Percentiles rank a stretch among this genome's conserved stretches.
Evolutionary conservation across 805 yeast genomes (phyloP).

Genomic region (Wickerhamiella kurtzmanii): DNA sequence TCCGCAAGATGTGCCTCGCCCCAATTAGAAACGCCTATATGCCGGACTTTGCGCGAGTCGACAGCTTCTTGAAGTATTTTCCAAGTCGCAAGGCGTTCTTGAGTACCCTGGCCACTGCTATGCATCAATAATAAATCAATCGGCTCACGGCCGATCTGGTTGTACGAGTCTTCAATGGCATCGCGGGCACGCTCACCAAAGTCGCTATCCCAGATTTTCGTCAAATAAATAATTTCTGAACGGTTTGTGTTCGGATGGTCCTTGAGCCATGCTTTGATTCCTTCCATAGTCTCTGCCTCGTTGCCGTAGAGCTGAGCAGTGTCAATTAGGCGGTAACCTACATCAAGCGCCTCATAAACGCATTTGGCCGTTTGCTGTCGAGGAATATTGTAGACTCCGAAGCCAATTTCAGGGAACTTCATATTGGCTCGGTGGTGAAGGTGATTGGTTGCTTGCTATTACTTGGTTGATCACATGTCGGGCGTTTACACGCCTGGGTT

Average conservation of each 20-base stretch:
- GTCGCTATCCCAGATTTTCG: conserved; percentile 58
- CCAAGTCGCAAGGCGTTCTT: conserved; percentile 36
- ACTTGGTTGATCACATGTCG: background rate
- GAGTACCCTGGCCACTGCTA: conserved; percentile 28
- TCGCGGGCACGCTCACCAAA: conserved; percentile 42
- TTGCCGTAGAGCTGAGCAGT: conserved; percentile 53
- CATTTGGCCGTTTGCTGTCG: conserved; percentile 21
- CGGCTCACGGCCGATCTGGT: conserved; percentile 35
- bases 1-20: conserved; percentile 45
- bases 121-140: conserved; percentile 60
- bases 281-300: conserved; percentile 42
- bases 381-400: conserved; percentile 19
- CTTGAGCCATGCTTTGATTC: conserved; percentile 10
- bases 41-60: conserved; percentile 34
- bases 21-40: conserved; percentile 54
- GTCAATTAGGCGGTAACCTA: conserved; percentile 66
- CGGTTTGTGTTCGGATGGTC: conserved; percentile 34
- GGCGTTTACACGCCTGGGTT: background rate
- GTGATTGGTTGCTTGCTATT: background rate
- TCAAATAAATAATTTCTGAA: conserved; percentile 37
- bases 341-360: conserved; percentile 42
- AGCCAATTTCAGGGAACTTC: conserved; percentile 17
- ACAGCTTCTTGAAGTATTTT: conserved; percentile 44
- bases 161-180: conserved; percentile 45
- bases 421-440: background rate